Conservation (phyloP, 2,329 filamentous ascomycete genomes). For the Leptoxyphium fumago region DNA sequence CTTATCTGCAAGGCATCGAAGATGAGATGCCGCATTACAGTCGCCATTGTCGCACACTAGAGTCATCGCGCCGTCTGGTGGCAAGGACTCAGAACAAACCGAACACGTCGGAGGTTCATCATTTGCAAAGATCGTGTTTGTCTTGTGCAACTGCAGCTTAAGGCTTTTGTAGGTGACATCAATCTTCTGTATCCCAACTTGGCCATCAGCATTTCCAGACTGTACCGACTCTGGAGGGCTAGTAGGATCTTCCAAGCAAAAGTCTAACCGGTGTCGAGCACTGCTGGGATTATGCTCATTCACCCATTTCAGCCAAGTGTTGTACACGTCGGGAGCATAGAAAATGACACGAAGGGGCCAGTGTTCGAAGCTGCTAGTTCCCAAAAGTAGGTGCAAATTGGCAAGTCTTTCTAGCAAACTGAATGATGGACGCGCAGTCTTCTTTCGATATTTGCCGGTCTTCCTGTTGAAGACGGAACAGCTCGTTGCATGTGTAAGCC, state of each 20-base stretch:
- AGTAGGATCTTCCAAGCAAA: no score
- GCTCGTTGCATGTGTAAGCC: slow-evolving; percentile 36
- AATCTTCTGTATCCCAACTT: slow-evolving; percentile 15
- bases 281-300: slow-evolving; percentile 22
- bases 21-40: slow-evolving; percentile 38
- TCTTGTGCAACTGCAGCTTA: slow-evolving; percentile 38
- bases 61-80: slow-evolving; percentile 25
- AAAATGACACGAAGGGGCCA: slow-evolving; percentile 79
- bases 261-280: no score
- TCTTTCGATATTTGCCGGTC: slow-evolving; percentile 28
- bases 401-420: slow-evolving; percentile 56
- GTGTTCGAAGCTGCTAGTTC: slow-evolving; percentile 61
- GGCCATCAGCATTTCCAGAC: background rate
- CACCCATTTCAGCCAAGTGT: slow-evolving; percentile 50
- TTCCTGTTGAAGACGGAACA: slow-evolving; percentile 21
- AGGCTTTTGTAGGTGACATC: slow-evolving; percentile 38
- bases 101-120: slow-evolving; percentile 27
- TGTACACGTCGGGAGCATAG: slow-evolving; percentile 55
- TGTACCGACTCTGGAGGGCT: no score
- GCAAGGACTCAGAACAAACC: slow-evolving; percentile 32
- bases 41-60: slow-evolving; percentile 36
- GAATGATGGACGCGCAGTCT: slow-evolving; percentile 41
- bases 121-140: slow-evolving; percentile 26
- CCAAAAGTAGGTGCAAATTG: slow-evolving; percentile 67
- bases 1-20: slow-evolving; percentile 38